Conservation (phyloP, 2,329 filamentous ascomycete genomes). For the Metarhizium guizhouense region DNA sequence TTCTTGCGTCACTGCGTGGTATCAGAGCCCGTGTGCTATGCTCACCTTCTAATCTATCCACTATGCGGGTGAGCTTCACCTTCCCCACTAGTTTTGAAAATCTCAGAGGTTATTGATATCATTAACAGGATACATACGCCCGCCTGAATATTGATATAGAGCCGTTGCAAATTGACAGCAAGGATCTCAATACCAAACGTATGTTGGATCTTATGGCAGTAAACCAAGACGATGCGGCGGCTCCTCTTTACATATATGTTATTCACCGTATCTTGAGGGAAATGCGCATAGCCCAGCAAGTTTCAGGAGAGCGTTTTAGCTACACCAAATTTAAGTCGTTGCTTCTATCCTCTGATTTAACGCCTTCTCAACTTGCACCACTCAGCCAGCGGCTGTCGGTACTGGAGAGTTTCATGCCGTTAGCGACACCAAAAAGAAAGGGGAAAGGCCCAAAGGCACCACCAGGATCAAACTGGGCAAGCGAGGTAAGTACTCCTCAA, state of each 20-base stretch:
- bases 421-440: not conserved
- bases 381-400: slow-evolving; percentile 31
- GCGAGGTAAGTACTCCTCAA: not conserved
- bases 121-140: slow-evolving; percentile 27
- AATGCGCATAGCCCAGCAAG: slow-evolving; percentile 38
- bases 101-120: not conserved
- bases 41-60: slow-evolving; percentile 38
- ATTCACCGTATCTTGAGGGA: slow-evolving; percentile 46
- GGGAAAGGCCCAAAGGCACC: not conserved
- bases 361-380: slow-evolving; percentile 38
- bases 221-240: slow-evolving; percentile 18
- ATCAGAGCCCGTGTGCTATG: slow-evolving; percentile 44
- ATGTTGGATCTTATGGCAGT: slow-evolving; percentile 54
- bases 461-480: not conserved
- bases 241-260: slow-evolving; percentile 49
- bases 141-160: slow-evolving; percentile 35
- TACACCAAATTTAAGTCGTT: slow-evolving; percentile 37
- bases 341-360: slow-evolving; percentile 27
- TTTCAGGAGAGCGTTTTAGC: slow-evolving; percentile 27
- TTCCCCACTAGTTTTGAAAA: not conserved
- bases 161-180: slow-evolving; percentile 38
- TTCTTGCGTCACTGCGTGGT: slow-evolving; percentile 32
- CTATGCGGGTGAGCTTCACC: slow-evolving; percentile 21
- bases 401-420: slow-evolving; percentile 45
- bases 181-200: slow-evolving; percentile 43